Percentiles rank a stretch among this genome's conserved stretches.
These are phyloP conservation scores for Eucalyptus globulus DNA, from an alignment of 345 rosid genomes.

Conservation along the genomic window DNA sequence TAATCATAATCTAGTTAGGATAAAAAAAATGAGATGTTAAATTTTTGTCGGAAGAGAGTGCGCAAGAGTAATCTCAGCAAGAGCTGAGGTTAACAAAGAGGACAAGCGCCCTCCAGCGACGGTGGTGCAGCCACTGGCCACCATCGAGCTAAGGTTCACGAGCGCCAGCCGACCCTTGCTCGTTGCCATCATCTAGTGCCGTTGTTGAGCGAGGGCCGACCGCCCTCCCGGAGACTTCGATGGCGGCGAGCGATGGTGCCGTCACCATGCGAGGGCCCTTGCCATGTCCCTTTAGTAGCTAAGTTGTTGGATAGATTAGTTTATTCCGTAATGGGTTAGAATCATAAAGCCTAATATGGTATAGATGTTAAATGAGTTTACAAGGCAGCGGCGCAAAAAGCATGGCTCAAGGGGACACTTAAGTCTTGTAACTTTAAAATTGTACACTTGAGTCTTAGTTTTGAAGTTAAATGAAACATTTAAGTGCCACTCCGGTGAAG, in stretches of 20 bases:
- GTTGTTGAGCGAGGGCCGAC: background rate
- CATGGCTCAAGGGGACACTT: too few species aligned
- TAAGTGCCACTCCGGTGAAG: too few species aligned
- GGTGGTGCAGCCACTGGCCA: background rate
- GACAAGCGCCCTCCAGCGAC: background rate
- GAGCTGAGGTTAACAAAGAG: background rate
- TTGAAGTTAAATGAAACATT: too few species aligned
- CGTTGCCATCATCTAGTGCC: background rate
- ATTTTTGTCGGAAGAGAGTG: background rate
- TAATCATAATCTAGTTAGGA: rapidly evolving
- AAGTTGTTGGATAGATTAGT: too few species aligned
- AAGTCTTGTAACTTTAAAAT: too few species aligned
- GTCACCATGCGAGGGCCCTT: background rate
- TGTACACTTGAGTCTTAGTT: too few species aligned
- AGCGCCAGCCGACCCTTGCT: rapidly evolving
- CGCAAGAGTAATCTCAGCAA: background rate
- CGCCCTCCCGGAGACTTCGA: rapidly evolving
- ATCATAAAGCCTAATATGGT: too few species aligned
- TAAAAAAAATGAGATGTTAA: background rate
- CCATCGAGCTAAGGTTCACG: too few species aligned
- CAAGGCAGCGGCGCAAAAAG: too few species aligned
- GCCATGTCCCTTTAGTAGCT: rapidly evolving
- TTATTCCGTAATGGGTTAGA: too few species aligned
- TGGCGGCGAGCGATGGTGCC: rapidly evolving
- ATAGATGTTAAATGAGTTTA: too few species aligned